phyloP scores from a whole-genome alignment of 2,329 filamentous ascomycete genomes.

The Fusarium subglutinans region DNA sequence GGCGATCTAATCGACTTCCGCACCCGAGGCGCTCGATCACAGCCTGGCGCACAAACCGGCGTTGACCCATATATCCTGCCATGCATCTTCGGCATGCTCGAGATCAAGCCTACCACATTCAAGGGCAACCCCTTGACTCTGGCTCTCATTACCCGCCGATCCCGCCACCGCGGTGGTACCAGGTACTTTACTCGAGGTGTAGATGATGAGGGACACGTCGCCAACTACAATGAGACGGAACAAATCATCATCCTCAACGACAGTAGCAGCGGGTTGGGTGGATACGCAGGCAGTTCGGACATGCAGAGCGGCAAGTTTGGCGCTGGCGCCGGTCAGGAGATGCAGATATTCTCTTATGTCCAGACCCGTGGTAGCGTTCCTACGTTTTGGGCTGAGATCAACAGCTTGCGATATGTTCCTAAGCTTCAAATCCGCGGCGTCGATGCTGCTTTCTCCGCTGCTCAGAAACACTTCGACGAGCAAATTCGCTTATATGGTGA shows the following conservation, averaged over 20 bases:
- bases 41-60: conserved; percentile 75
- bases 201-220: conserved; percentile 93
- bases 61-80: conserved; percentile 94
- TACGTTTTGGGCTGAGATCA: conserved; percentile 95
- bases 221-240: conserved; percentile 99
- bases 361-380: conserved; percentile 97
- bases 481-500: conserved; percentile 95
- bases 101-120: conserved; percentile 86
- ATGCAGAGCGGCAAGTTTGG: conserved; percentile 78
- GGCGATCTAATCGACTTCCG: conserved; percentile 92
- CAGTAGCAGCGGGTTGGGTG: conserved; percentile 74
- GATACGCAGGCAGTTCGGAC: conserved; percentile 79
- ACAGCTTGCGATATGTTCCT: conserved; percentile 89
- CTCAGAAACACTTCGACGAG: conserved; percentile 88
- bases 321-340: conserved; percentile 71
- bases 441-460: conserved; percentile 80
- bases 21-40: conserved; percentile 67
- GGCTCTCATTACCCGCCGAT: conserved; percentile 87
- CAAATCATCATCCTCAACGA: conserved; percentile 93
- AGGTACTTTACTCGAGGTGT: conserved; percentile 95
- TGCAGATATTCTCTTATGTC: conserved; percentile 92
- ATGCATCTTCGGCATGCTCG: conserved; percentile 95
- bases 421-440: conserved; percentile 88
- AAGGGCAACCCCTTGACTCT: conserved; percentile 87
- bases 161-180: conserved; percentile 87